Evolutionary conservation across 1,284 basidiomycete species (phyloP).

Genomic region (Tylopilus orsonianus): DNA sequence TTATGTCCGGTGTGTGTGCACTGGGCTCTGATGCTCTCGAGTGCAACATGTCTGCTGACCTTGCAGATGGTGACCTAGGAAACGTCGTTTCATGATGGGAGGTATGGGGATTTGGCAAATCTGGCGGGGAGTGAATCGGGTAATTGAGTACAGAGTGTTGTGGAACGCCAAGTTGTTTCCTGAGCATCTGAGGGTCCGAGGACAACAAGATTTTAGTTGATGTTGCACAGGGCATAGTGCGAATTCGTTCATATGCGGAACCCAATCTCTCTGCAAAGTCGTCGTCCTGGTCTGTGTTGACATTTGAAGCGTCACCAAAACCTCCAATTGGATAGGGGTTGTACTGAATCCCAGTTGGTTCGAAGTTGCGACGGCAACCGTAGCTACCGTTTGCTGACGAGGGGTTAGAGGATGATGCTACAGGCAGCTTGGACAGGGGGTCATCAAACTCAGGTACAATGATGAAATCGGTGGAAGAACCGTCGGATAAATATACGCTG

Average conservation of each 20-base stretch:
- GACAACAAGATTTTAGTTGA: slow-evolving; percentile 17
- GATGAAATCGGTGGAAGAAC: slow-evolving; percentile 19
- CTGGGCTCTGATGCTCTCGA: background rate
- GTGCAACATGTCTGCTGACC: background rate
- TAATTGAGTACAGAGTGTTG: slow-evolving; percentile 33
- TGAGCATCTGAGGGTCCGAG: slow-evolving; percentile 28
- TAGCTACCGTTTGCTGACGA: background rate
- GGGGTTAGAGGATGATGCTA: background rate
- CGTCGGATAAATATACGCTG: slow-evolving; percentile 23
- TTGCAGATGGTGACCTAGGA: background rate
- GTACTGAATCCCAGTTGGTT: background rate
- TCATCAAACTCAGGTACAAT: slow-evolving; percentile 31
- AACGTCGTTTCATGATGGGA: background rate
- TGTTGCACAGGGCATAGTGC: slow-evolving; percentile 17
- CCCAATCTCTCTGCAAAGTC: slow-evolving; percentile 25
- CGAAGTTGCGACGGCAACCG: background rate
- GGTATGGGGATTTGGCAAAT: slow-evolving; percentile 29
- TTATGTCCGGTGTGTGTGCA: slow-evolving; percentile 1
- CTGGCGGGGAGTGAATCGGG: slow-evolving; percentile 16
- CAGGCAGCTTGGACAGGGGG: background rate
- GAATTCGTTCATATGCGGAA: slow-evolving; percentile 28
- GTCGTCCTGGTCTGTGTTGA: slow-evolving; percentile 7
- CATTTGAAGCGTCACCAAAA: background rate
- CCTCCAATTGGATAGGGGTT: slow-evolving; percentile 1
- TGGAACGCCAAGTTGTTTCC: slow-evolving; percentile 32